These are phyloP conservation scores for Arthrinium puccinioides DNA, from an alignment of 2,329 filamentous ascomycete species.

Conservation along the genomic window DNA sequence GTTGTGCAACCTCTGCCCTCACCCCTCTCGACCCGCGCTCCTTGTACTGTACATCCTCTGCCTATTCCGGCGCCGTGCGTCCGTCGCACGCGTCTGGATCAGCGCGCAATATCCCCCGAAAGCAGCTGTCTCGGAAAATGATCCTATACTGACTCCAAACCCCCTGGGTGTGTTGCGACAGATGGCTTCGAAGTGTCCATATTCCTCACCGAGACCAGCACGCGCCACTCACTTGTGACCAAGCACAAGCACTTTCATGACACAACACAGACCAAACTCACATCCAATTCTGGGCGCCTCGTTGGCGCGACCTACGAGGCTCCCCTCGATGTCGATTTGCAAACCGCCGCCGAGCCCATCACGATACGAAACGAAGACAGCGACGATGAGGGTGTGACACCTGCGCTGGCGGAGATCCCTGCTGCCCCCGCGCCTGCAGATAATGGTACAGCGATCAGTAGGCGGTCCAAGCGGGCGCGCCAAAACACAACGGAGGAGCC, in stretches of 20 bases:
- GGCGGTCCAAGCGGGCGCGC: slow-evolving; percentile 21
- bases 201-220: slow-evolving; percentile 81
- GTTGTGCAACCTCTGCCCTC: too few relatives aligned
- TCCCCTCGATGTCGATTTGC: slow-evolving; percentile 44
- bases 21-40: too few relatives aligned
- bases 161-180: slow-evolving; percentile 28
- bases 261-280: slow-evolving; percentile 42
- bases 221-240: slow-evolving; percentile 76
- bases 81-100: too few relatives aligned
- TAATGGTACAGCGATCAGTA: slow-evolving; percentile 14
- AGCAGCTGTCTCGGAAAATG: too few relatives aligned
- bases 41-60: too few relatives aligned
- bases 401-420: slow-evolving; percentile 51
- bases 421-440: slow-evolving; percentile 19
- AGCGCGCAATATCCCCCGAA: too few relatives aligned
- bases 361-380: slow-evolving; percentile 48
- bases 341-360: slow-evolving; percentile 24
- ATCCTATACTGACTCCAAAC: too few relatives aligned
- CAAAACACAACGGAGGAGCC: slow-evolving; percentile 18
- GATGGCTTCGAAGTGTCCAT: slow-evolving; percentile 95
- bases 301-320: slow-evolving; percentile 47
- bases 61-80: too few relatives aligned
- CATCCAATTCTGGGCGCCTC: slow-evolving; percentile 56
- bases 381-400: slow-evolving; percentile 48
- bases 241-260: slow-evolving; percentile 75